These are phyloP conservation scores for Yamadazyma akitaensis DNA, from an alignment of 805 yeast species.

Conservation along the genomic window DNA sequence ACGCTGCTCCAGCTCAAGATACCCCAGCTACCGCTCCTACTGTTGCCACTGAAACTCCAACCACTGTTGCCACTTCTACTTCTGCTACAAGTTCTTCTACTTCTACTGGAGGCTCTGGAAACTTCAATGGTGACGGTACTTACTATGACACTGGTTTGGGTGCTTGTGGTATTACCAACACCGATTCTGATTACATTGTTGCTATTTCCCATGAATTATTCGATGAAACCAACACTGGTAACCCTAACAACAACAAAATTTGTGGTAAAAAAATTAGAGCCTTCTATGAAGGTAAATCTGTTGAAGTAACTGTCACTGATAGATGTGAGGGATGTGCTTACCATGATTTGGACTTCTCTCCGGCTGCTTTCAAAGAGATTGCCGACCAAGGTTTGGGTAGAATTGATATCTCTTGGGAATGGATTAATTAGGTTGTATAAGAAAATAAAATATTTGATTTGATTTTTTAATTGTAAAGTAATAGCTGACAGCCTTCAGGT, in stretches of 20 bases:
- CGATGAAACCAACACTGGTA: conserved; percentile 29
- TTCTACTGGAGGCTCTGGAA: conserved; percentile 11
- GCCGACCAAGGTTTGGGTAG: conserved; percentile 54
- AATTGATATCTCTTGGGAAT: conserved; percentile 50
- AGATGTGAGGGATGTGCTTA: conserved; percentile 52
- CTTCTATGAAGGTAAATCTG: conserved; percentile 46
- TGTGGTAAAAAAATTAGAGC: conserved; percentile 54
- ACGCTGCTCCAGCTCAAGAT: conserved; percentile 5
- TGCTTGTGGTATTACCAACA: conserved; percentile 51
- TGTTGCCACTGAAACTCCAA: conserved; percentile 7
- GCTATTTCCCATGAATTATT: conserved; percentile 48
- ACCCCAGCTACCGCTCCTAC: conserved; percentile 8
- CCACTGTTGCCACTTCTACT: conserved; percentile 8
- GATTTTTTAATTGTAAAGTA: not conserved
- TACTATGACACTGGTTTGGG: conserved; percentile 47
- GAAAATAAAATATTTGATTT: not conserved
- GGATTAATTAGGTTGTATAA: conserved; percentile 5
- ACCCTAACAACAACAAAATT: conserved; percentile 45
- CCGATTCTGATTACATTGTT: conserved; percentile 48
- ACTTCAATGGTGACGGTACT: conserved; percentile 39
- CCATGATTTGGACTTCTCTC: conserved; percentile 57
- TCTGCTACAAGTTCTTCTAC: conserved; percentile 12
- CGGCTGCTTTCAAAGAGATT: conserved; percentile 51
- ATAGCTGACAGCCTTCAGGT: too few species aligned
- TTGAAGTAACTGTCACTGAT: conserved; percentile 55